Conservation (phyloP, 441 rosid species). For the Sinapis alba region DNA sequence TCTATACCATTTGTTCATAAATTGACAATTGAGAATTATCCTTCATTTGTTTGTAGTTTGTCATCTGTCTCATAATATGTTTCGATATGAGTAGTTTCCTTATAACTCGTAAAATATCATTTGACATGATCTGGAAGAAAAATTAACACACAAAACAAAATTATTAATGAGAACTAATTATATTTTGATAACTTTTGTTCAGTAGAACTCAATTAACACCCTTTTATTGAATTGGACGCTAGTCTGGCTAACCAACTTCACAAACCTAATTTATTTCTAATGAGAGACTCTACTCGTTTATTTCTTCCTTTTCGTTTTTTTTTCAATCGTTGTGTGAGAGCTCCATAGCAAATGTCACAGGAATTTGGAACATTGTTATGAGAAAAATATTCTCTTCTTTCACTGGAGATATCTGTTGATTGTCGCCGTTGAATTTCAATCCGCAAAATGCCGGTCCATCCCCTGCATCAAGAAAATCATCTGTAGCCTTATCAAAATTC, state of each 20-base stretch:
- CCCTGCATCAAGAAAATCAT: not conserved
- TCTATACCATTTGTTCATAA: not conserved
- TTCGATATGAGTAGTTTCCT: not conserved
- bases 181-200: not conserved
- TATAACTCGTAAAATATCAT: not conserved
- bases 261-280: too few species aligned
- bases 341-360: not conserved
- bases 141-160: not conserved
- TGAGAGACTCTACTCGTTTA: too few species aligned
- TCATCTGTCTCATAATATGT: not conserved
- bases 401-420: conserved; percentile 5
- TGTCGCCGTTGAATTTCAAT: not conserved
- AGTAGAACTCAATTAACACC: not conserved
- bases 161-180: too few species aligned
- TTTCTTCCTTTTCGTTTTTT: too few species aligned
- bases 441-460: not conserved
- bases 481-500: not conserved
- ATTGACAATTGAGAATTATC: not conserved
- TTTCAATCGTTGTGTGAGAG: too few species aligned
- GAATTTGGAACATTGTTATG: not conserved
- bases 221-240: not conserved
- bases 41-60: not conserved
- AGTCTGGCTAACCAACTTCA: not conserved
- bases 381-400: not conserved
- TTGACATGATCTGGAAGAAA: not conserved